phyloP scores from a whole-genome alignment of 495 filamentous ascomycete genomes.

The Cercophora samala region DNA sequence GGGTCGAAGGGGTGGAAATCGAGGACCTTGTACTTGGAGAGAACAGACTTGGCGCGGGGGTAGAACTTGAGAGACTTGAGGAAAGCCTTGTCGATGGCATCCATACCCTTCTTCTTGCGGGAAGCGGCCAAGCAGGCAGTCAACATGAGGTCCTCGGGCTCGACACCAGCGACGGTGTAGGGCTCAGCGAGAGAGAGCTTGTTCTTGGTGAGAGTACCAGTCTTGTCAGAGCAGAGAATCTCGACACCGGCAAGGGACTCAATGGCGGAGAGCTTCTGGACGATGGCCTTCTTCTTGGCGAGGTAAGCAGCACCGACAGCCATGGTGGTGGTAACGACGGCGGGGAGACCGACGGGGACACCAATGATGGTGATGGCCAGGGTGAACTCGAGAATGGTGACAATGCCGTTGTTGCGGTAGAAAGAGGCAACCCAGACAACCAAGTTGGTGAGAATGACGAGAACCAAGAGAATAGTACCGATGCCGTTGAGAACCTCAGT shows the following conservation, averaged over 20 bases:
- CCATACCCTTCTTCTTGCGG: constrained; percentile 91
- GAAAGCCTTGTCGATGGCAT: constrained; percentile 94
- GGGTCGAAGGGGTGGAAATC: constrained; percentile 89
- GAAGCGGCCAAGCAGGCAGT: constrained; percentile 88
- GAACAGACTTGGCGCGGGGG: constrained; percentile 69
- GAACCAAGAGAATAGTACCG: constrained; percentile 73
- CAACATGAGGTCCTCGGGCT: constrained; percentile 81
- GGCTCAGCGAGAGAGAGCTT: constrained; percentile 83
- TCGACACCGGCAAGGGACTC: constrained; percentile 93
- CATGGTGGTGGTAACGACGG: constrained; percentile 95
- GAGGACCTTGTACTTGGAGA: constrained; percentile 72
- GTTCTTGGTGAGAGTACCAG: constrained; percentile 90
- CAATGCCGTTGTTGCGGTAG: constrained; percentile 77
- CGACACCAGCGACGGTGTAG: constrained; percentile 74
- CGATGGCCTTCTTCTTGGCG: constrained; percentile 92
- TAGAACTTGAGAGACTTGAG: constrained; percentile 77
- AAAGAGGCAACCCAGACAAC: constrained; percentile 83
- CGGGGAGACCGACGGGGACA: constrained; percentile 93
- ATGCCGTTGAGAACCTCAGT: constrained; percentile 84
- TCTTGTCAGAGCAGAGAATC: constrained; percentile 97
- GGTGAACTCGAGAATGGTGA: constrained; percentile 76
- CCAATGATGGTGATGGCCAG: constrained; percentile 86
- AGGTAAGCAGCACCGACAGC: constrained; percentile 93
- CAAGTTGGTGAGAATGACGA: constrained; percentile 76
- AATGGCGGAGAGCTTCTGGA: constrained; percentile 93